These are phyloP conservation scores for Sodiomyces alkalinus DNA, from an alignment of 2,329 filamentous ascomycete species.

Conservation along the genomic window DNA sequence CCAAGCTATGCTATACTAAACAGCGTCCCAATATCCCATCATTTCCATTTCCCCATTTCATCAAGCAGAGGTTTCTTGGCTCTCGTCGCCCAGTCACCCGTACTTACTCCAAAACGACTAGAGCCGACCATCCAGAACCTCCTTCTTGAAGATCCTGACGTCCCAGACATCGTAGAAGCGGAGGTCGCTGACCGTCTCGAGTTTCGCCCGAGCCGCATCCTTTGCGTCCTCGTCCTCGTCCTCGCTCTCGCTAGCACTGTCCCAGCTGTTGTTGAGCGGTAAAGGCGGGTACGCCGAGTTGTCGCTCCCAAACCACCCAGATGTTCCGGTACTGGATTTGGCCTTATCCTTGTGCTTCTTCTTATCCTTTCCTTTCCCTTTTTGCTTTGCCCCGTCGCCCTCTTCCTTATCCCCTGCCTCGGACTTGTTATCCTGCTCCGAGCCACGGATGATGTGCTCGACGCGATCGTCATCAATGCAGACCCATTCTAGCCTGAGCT, in stretches of 20 bases:
- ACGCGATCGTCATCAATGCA: constrained; percentile 36
- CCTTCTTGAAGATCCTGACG: constrained; percentile 43
- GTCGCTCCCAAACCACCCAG: constrained; percentile 3
- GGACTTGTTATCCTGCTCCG: too few species aligned
- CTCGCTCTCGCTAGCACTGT: constrained; percentile 14
- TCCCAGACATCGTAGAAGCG: constrained; percentile 29
- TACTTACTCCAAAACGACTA: too few species aligned
- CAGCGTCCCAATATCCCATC: too few species aligned
- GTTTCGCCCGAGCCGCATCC: constrained; percentile 11
- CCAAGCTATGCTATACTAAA: too few species aligned
- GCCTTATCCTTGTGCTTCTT: constrained; percentile 10
- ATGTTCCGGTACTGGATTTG: constrained; percentile 1
- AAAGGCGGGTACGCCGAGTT: constrained; percentile 12
- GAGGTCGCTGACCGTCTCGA: constrained; percentile 23
- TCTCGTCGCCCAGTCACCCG: too few species aligned
- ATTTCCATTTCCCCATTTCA: too few species aligned
- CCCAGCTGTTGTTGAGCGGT: constrained; percentile 10
- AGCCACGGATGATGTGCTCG: constrained; percentile 30
- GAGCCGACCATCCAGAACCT: constrained; percentile 29
- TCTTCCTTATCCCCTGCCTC: constrained; percentile 13
- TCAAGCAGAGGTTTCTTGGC: too few species aligned
- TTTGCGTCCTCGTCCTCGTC: constrained; percentile 17
- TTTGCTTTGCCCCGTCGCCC: constrained; percentile 20
- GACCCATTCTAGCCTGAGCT: constrained; percentile 42
- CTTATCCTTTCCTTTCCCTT: constrained; percentile 17